Evolutionary conservation across 495 filamentous ascomycete species (phyloP).

Genomic region (Xylaria scruposa): DNA sequence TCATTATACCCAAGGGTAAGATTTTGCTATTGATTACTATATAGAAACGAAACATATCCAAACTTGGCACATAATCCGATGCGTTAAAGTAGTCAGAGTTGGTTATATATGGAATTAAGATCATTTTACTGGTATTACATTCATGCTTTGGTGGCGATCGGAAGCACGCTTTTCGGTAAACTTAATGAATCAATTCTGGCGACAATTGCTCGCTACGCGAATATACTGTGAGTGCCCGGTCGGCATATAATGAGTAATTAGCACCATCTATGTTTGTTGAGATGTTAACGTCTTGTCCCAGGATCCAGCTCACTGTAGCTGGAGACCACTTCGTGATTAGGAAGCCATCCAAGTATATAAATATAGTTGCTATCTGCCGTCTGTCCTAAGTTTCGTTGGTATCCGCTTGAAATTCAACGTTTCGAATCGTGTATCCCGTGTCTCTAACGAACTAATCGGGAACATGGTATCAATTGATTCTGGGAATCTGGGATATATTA

Average conservation of each 20-base stretch:
- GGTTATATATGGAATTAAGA: neutral
- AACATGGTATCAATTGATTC: neutral
- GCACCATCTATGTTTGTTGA: neutral
- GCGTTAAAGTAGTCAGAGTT: conserved; percentile 3
- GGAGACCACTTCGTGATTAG: neutral
- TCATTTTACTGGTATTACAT: neutral
- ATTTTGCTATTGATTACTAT: neutral
- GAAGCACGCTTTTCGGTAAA: neutral
- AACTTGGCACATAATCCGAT: conserved; percentile 10
- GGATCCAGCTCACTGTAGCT: neutral
- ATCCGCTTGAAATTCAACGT: neutral
- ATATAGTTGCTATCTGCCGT: neutral
- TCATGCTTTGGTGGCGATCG: conserved; percentile 5
- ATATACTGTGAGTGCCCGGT: neutral
- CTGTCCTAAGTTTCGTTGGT: neutral
- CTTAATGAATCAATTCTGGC: neutral
- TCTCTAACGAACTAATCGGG: neutral
- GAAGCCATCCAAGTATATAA: neutral
- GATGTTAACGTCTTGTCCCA: neutral
- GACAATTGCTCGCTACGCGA: neutral
- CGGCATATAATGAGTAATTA: neutral
- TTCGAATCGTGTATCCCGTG: conserved; percentile 1
- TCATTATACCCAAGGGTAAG: neutral
- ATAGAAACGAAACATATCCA: conserved; percentile 6
- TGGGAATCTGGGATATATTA: neutral